phyloP scores from a whole-genome alignment of 768 basidiomycete species.

The Pleurotus tuoliensis region DNA sequence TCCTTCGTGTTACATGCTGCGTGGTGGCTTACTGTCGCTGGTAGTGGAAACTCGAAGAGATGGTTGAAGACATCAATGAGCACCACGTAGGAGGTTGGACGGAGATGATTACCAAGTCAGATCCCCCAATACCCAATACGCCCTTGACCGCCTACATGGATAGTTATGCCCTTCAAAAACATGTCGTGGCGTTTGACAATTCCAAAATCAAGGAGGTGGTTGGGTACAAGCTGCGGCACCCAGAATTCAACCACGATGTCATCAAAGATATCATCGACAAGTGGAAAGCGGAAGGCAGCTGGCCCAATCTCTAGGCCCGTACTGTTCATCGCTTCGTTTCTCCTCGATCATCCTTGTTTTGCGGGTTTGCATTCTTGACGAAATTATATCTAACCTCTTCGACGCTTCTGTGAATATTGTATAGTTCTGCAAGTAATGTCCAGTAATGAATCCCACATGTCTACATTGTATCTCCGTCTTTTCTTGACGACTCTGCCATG shows the following conservation, averaged over 20 bases:
- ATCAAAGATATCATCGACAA: slow-evolving; percentile 72
- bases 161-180: slow-evolving; percentile 65
- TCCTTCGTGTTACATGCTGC: neutral
- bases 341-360: neutral
- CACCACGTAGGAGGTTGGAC: slow-evolving; percentile 81
- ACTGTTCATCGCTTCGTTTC: neutral
- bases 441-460: neutral
- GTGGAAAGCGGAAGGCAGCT: slow-evolving; percentile 71
- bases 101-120: slow-evolving; percentile 69
- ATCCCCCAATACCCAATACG: slow-evolving; percentile 67
- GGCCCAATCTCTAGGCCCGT: slow-evolving; percentile 34
- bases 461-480: neutral
- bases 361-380: neutral
- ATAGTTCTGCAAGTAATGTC: slow-evolving; percentile 2
- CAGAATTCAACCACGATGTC: slow-evolving; percentile 57
- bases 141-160: slow-evolving; percentile 81
- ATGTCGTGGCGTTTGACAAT: slow-evolving; percentile 64
- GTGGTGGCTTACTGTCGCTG: slow-evolving; percentile 5
- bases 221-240: slow-evolving; percentile 62
- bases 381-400: neutral
- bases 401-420: neutral
- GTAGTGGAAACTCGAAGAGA: slow-evolving; percentile 60
- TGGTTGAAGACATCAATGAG: slow-evolving; percentile 82
- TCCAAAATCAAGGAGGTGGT: slow-evolving; percentile 70
- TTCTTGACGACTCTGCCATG: neutral